Evolutionary conservation across 164 flowering plant species (phyloP).

Genomic region (Echeveria elegans): DNA sequence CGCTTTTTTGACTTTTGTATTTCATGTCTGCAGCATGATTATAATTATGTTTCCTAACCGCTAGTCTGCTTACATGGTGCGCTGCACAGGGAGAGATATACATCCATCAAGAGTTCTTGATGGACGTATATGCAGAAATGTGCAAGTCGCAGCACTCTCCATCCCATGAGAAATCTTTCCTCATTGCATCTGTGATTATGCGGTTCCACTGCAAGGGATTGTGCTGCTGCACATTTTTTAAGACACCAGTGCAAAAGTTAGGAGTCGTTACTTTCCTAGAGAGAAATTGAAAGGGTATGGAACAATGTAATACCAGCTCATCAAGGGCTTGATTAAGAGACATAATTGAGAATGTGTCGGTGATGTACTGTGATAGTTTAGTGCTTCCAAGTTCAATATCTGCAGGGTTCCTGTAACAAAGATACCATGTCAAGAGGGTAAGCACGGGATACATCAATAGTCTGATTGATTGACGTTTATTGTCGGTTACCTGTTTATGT

Average conservation of each 20-base stretch:
- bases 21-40: too few species aligned
- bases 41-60: too few species aligned
- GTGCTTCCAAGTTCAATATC: conserved; percentile 34
- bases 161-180: conserved; percentile 70
- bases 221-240: conserved; percentile 26
- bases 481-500: conserved; percentile 29
- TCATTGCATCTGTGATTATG: conserved; percentile 55
- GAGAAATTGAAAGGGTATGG: background rate
- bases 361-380: conserved; percentile 30
- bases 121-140: conserved; percentile 41
- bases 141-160: conserved; percentile 61
- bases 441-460: background rate
- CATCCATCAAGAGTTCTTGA: conserved; percentile 29
- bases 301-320: conserved; percentile 47
- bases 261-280: background rate
- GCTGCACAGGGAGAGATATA: too few species aligned
- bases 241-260: background rate
- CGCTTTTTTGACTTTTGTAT: too few species aligned
- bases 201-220: conserved; percentile 40
- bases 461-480: background rate
- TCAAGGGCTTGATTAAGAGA: conserved; percentile 56
- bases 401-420: conserved; percentile 23
- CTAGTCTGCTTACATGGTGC: too few species aligned
- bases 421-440: background rate
- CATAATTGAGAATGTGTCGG: conserved; percentile 39